These are phyloP conservation scores for Nemania sp. DNA, from an alignment of 2,329 filamentous ascomycete genomes.

Conservation along the genomic window DNA sequence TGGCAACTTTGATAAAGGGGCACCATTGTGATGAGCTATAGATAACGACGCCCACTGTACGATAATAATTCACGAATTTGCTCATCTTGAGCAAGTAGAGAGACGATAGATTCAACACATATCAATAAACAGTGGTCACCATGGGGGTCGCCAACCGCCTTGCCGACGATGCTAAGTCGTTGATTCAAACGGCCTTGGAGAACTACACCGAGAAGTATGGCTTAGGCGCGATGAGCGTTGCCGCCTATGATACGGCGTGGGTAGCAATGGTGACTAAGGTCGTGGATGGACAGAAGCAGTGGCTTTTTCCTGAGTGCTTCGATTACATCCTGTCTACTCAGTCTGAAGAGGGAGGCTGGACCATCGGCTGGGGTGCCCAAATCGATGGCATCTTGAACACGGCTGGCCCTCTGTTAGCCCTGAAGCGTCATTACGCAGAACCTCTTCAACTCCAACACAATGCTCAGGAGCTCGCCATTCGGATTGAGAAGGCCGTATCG, in stretches of 20 bases:
- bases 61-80: constrained; percentile 13
- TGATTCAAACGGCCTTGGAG: constrained; percentile 23
- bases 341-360: constrained; percentile 36
- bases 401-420: constrained; percentile 38
- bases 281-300: constrained; percentile 25
- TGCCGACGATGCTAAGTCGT: constrained; percentile 25
- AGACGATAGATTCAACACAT: constrained; percentile 6
- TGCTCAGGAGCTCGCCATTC: constrained; percentile 17
- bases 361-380: constrained; percentile 27
- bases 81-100: constrained; percentile 3
- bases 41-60: constrained; percentile 27
- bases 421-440: constrained; percentile 30
- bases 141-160: constrained; percentile 23
- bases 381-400: constrained; percentile 43
- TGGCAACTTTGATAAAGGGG: constrained; percentile 9
- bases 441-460: constrained; percentile 23
- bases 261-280: constrained; percentile 36
- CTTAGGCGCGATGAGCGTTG: constrained; percentile 35
- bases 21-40: constrained; percentile 8
- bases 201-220: constrained; percentile 28
- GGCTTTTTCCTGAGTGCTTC: constrained; percentile 42
- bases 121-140: constrained; percentile 2
- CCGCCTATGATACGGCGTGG: constrained; percentile 43
- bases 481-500: constrained; percentile 27
- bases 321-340: constrained; percentile 36